Evolutionary conservation across 108 stramenopile species (phyloP).

Genomic region (Aurantiochytrium sp.): DNA sequence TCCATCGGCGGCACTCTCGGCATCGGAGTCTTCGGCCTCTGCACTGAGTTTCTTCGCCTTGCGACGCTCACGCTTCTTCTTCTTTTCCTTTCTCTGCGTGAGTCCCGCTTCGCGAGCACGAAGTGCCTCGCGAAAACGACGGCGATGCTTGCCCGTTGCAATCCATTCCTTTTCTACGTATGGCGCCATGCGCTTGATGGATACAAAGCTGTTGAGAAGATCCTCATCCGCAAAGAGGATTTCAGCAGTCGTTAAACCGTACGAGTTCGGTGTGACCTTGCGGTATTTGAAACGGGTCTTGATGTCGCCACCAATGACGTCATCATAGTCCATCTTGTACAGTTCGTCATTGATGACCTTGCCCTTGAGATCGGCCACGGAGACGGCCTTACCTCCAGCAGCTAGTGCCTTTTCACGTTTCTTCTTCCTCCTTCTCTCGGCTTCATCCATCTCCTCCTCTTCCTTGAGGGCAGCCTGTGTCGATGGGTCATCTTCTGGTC

Average conservation of each 20-base stretch:
- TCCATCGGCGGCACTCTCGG: no score
- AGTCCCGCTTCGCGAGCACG: not conserved
- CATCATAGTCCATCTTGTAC: constrained; percentile 97
- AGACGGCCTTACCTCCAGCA: not conserved
- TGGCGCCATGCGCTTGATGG: constrained; percentile 89
- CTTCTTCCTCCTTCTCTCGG: not conserved
- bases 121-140: not conserved
- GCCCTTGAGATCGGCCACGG: not conserved
- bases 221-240: constrained; percentile 82
- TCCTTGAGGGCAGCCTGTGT: constrained; percentile 48
- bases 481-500: not conserved
- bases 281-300: constrained; percentile 97
- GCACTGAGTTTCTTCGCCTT: not conserved
- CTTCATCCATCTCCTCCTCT: constrained; percentile 60
- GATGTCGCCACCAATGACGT: constrained; percentile 74
- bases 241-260: constrained; percentile 82
- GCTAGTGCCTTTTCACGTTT: not conserved
- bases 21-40: no score
- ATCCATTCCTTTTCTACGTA: constrained; percentile 68
- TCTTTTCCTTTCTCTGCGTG: not conserved
- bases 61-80: not conserved
- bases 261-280: constrained; percentile 74
- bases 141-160: constrained; percentile 24
- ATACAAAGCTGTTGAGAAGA: constrained; percentile 85
- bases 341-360: constrained; percentile 63